Conservation (phyloP, 352 stramenopile species). For the Chloridella minuta region DNA sequence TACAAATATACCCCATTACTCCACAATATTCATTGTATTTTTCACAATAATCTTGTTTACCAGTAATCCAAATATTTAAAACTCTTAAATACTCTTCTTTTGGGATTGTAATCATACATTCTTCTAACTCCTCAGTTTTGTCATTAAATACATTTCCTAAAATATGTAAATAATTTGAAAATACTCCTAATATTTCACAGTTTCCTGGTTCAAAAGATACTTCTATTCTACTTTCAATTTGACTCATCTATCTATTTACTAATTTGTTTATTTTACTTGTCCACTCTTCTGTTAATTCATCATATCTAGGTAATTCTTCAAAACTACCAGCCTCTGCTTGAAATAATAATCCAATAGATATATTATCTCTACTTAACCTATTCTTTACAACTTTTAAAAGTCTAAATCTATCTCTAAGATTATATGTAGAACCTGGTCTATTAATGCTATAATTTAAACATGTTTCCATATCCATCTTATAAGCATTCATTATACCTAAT, state of each 20-base stretch:
- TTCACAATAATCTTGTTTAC: constrained; percentile 8
- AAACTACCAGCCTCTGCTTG: background rate
- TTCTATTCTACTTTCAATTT: constrained; percentile 4
- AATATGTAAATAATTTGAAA: constrained; percentile 8
- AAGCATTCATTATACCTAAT: background rate
- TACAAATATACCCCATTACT: background rate
- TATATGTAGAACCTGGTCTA: background rate
- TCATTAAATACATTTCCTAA: background rate
- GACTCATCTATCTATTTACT: constrained; percentile 9
- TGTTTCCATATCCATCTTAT: background rate
- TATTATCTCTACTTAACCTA: constrained; percentile 12
- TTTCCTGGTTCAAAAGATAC: constrained; percentile 3
- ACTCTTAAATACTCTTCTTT: constrained; percentile 10
- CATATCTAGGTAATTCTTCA: background rate
- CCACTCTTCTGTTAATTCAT: too few species aligned
- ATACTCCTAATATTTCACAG: constrained; percentile 10
- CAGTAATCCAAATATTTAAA: background rate
- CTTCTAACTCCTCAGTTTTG: background rate
- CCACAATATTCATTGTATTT: constrained; percentile 3
- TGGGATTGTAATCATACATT: background rate
- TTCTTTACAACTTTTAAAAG: constrained; percentile 8
- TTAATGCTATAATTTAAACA: constrained; percentile 5
- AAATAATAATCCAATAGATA: constrained; percentile 1
- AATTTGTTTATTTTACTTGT: too few species aligned
- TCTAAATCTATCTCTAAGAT: constrained; percentile 1